Evolutionary conservation across 2,329 filamentous ascomycete species (phyloP).

Genomic region (Scedosporium dehoogii): DNA sequence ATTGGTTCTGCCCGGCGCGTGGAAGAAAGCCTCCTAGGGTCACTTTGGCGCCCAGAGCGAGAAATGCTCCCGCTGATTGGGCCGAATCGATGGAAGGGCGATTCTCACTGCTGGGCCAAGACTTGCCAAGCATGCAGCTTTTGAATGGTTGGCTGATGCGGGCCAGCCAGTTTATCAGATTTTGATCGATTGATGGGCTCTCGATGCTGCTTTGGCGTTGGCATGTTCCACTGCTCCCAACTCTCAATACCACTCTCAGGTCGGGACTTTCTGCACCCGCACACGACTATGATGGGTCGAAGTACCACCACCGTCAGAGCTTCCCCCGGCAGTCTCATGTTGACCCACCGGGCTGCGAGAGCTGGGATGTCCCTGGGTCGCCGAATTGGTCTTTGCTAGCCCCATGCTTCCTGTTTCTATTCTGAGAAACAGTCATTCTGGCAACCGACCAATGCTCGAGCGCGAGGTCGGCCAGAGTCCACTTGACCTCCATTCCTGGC

Average conservation of each 20-base stretch:
- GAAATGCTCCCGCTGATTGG: background rate
- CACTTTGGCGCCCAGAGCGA: constrained; percentile 1
- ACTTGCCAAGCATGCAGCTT: background rate
- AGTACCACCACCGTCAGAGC: too few species aligned
- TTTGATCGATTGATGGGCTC: background rate
- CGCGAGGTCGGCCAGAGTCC: background rate
- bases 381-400: background rate
- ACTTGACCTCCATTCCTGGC: background rate
- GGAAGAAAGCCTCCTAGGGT: background rate
- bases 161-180: background rate
- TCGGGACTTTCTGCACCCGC: too few species aligned
- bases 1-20: background rate
- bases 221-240: background rate
- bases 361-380: background rate
- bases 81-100: background rate
- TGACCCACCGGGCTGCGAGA: background rate
- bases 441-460: background rate
- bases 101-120: background rate
- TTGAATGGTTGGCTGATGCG: background rate
- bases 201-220: background rate
- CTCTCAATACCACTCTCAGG: background rate
- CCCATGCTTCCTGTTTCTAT: background rate
- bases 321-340: background rate
- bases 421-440: background rate
- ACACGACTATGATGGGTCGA: too few species aligned